Base-by-base conservation (phyloP, 495 filamentous ascomycete genomes). In the Rostrohypoxylon terebratum region DNA sequence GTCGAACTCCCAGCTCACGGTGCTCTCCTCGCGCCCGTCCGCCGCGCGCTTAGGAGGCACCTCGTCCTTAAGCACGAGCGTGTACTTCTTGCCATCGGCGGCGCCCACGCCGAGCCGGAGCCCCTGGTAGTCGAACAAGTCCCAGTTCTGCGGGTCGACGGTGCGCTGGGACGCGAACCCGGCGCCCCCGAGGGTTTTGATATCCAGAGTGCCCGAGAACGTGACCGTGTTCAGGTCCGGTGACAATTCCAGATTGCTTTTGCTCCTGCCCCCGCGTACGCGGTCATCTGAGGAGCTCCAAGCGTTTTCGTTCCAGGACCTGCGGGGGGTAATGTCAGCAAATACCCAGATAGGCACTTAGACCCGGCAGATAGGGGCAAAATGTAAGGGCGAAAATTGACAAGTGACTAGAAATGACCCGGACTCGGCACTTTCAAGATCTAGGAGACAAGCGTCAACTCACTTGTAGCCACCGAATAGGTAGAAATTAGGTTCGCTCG, bases 81-180 rank as follows among this genome's bases (percentile, higher is more conserved):
- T 93, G 76, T 94, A 96, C 9, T 77, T 77, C 73, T 91, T 93
- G 14, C 80, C 81, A 42, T 78, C 71, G 34, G 59, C 60, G 36
- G 34, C n/a, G 13, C 50, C 66, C 33, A 79, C 60, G 53, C 61
- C 55, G 3, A 80, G 28, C 5, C 68, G 51, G 0, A 92, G 59
- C 0, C 90, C 90, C 23, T 87, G 81, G 60, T 87, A 89, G 13
- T 40, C 69, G 6, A 83, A 81, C 7, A 92, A 75, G 71, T 93
- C 83, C 88, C 89, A 91, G 3, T 48, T 75, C 5, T 73, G 63
- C 0, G 79, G 75, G 13, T 83, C 82, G n/a, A 82, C 81, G 10
- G 92, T 92, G 25, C 91, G 87, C 71, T 94, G 92, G 0, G 87
- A 90, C 1, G 93, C 93, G 75, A 96, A 97, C 4, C 93, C 94